Evolutionary conservation across 306 rosid genomes (phyloP).

Genomic region (Begonia masoniana): DNA sequence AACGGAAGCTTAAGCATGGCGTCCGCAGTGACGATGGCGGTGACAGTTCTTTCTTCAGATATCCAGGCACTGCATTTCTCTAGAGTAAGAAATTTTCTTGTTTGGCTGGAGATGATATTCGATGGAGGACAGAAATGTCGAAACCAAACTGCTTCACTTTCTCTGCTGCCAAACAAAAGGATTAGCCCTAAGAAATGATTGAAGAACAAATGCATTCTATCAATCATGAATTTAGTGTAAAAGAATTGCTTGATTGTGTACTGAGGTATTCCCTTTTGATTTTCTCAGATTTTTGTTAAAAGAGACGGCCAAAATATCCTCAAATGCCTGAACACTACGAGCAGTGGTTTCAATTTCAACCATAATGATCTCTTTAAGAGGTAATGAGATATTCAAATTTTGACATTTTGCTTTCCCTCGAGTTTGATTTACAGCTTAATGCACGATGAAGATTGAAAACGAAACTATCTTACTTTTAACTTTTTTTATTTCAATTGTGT

Average conservation of each 20-base stretch:
- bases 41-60: background rate
- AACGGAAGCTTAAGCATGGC: constrained; percentile 1
- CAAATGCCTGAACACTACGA: constrained; percentile 5
- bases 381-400: constrained; percentile 7
- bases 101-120: background rate
- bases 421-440: background rate
- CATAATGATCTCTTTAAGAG: constrained; percentile 5
- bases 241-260: too few species aligned
- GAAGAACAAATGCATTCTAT: too few species aligned
- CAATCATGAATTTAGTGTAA: too few species aligned
- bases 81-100: constrained; percentile 5
- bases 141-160: background rate
- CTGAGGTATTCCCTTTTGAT: too few species aligned
- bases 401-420: background rate
- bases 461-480: background rate
- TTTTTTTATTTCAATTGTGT: background rate
- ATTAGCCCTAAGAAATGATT: too few species aligned
- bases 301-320: constrained; percentile 7
- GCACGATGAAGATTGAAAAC: too few species aligned
- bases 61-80: background rate
- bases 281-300: constrained; percentile 10
- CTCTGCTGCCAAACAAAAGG: background rate
- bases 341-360: constrained; percentile 6
- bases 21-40: constrained; percentile 4
- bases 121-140: background rate